Conservation (phyloP, 495 filamentous ascomycete genomes). For the Talaromyces stipitatus region DNA sequence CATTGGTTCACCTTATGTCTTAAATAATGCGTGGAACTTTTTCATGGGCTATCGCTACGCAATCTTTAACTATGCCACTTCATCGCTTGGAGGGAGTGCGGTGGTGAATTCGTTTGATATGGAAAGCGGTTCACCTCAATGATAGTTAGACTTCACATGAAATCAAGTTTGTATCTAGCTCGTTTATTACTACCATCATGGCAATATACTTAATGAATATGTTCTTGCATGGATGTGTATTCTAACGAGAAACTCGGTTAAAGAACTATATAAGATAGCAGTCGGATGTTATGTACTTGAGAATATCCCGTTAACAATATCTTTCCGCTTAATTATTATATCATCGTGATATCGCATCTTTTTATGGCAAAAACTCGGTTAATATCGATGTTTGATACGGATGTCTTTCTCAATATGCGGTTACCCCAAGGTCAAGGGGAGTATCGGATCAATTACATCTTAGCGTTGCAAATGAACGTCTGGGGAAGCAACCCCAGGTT, state of each 20-base stretch:
- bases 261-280: not conserved
- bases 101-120: slow-evolving; percentile 17
- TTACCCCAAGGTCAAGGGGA: not conserved
- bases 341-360: not conserved
- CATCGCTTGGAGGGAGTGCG: slow-evolving; percentile 40
- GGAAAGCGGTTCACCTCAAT: not conserved
- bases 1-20: slow-evolving; percentile 30
- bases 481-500: not conserved
- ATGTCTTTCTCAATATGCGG: not conserved
- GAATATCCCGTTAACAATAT: not conserved
- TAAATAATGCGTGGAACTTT: slow-evolving; percentile 41
- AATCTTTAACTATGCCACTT: slow-evolving; percentile 52
- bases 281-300: not conserved
- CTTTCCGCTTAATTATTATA: not conserved
- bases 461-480: not conserved
- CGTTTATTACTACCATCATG: not conserved
- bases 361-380: not conserved
- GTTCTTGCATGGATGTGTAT: not conserved
- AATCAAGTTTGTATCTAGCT: not conserved
- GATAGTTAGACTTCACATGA: not conserved
- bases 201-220: not conserved
- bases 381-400: not conserved
- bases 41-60: slow-evolving; percentile 51
- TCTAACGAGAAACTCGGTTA: not conserved
- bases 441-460: not conserved